Base-by-base conservation (phyloP, 1,139 yeast genomes). In the Blastobotrys serpentis region DNA sequence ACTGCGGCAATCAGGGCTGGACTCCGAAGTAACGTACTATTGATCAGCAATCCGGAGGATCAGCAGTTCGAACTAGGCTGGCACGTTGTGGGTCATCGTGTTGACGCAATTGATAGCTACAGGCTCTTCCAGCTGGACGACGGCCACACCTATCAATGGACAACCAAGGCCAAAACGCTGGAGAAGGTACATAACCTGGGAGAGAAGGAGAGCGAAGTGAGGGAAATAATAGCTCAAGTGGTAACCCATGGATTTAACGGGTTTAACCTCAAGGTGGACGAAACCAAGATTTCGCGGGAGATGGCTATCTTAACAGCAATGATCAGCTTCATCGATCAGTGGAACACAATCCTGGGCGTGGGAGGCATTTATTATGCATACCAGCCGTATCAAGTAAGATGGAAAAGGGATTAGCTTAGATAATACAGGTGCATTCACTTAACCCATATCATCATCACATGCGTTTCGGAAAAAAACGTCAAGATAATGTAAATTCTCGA, bases 111-210 rank as follows among this genome's bases (percentile, higher is more conserved):
- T 40, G 86, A 80, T 56, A 71, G 76, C 51, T 81, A 81, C 60
- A 69, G 85, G 55, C 68, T 77, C 71, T 81, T 81, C 60, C 74
- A 76, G 42, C 69, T 81, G 50, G 74, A 81, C 2, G 82, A 81
- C 58, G 85, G 85, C 4, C 59, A 63, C 45, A 77, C 78, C 2
- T 81, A 79, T 57, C 86, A 81, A 58, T 81, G 86, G 86, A 79
- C 86, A 2, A 74, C 75, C 37, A 70, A 72, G 50, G 85, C 84
- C 8, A 77, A 72, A 54, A 78, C 72, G 66, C 66, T 82, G 53
- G 86, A 82, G 60, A 71, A 71, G 52, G 82, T 81, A 10, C 68
- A 66, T 46, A 79, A 80, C 56, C 60, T 75, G 18, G 85, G 85
- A 11, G 81, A 79, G 58, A 78, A 76, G 63, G 84, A 80, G 53